A percentile compares a stretch with the other conserved stretches of the same genome.
phyloP scores from a whole-genome alignment of 2,329 filamentous ascomycete species.

The Cladophialophora carrionii region DNA sequence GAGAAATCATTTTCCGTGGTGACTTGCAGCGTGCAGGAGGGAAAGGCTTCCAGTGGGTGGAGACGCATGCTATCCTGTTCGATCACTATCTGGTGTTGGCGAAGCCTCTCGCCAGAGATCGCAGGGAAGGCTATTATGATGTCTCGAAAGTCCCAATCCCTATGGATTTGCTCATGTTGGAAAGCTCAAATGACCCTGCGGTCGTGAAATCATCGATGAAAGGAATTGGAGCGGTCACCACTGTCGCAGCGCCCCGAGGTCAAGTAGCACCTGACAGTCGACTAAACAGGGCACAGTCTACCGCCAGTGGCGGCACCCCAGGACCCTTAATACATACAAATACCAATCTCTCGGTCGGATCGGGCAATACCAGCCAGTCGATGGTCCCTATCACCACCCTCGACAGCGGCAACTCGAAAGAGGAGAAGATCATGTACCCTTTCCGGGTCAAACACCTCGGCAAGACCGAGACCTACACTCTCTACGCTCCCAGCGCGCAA shows the following conservation, averaged over 20 bases:
- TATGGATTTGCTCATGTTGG: conserved; percentile 91
- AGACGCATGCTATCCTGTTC: conserved; percentile 90
- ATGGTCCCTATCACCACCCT: conserved; percentile 54
- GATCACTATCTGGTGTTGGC: conserved; percentile 95
- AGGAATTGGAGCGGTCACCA: conserved; percentile 69
- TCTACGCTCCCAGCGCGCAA: conserved; percentile 78
- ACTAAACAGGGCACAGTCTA: conserved; percentile 56
- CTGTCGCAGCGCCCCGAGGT: conserved; percentile 56
- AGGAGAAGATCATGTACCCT: conserved; percentile 85
- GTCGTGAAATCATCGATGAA: conserved; percentile 74
- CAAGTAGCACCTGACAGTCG: conserved; percentile 52
- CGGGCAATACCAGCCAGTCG: conserved; percentile 56
- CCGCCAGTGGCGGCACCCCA: conserved; percentile 51
- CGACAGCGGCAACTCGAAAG: conserved; percentile 59
- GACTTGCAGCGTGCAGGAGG: conserved; percentile 87
- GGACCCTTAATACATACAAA: conserved; percentile 65
- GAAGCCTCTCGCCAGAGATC: conserved; percentile 65
- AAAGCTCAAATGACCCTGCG: conserved; percentile 89
- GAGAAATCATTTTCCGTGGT: conserved; percentile 84
- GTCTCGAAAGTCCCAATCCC: conserved; percentile 94
- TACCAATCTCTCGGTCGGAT: conserved; percentile 68
- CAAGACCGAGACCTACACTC: conserved; percentile 80
- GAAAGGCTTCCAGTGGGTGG: conserved; percentile 88
- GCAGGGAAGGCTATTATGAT: conserved; percentile 82
- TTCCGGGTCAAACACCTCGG: conserved; percentile 96